These are phyloP conservation scores for Erythrobasidium yunnanense DNA, from an alignment of 768 basidiomycete species.

Conservation along the genomic window DNA sequence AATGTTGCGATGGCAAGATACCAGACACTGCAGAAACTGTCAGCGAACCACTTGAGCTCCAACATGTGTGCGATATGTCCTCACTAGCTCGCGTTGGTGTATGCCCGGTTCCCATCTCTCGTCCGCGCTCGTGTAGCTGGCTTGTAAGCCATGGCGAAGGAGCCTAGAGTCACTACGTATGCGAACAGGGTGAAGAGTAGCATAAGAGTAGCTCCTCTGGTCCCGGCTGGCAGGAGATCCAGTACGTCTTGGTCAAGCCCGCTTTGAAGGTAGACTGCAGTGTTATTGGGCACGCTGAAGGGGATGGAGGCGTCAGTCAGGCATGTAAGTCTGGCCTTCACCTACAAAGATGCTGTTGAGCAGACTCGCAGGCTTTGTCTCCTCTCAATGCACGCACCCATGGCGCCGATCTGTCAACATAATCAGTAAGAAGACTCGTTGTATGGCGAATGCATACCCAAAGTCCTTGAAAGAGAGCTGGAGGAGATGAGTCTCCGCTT, in stretches of 20 bases:
- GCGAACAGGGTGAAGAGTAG: slow-evolving; percentile 1
- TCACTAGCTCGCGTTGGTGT: slow-evolving; percentile 13
- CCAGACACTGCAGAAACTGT: neutral
- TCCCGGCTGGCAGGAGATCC: slow-evolving; percentile 1
- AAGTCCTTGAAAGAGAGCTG: no score
- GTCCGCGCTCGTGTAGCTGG: slow-evolving; percentile 12
- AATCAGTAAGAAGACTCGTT: no score
- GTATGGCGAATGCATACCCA: no score
- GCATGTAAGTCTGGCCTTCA: no score
- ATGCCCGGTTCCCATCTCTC: slow-evolving; percentile 3
- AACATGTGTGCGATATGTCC: neutral
- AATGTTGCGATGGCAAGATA: slow-evolving; percentile 6
- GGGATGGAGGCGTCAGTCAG: no score
- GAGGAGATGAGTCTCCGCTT: no score
- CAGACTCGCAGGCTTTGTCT: slow-evolving; percentile 2
- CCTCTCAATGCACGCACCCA: slow-evolving; percentile 18
- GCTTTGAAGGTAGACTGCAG: neutral
- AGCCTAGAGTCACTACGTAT: neutral
- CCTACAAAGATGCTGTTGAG: slow-evolving; percentile 2
- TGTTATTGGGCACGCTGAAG: neutral
- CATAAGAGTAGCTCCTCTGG: neutral
- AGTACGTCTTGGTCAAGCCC: neutral
- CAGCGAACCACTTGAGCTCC: neutral
- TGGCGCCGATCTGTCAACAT: slow-evolving; percentile 22
- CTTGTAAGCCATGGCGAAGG: slow-evolving; percentile 9